Conservation (phyloP, 1,139 yeast genomes). For the Yamadazyma membranifaciens region DNA sequence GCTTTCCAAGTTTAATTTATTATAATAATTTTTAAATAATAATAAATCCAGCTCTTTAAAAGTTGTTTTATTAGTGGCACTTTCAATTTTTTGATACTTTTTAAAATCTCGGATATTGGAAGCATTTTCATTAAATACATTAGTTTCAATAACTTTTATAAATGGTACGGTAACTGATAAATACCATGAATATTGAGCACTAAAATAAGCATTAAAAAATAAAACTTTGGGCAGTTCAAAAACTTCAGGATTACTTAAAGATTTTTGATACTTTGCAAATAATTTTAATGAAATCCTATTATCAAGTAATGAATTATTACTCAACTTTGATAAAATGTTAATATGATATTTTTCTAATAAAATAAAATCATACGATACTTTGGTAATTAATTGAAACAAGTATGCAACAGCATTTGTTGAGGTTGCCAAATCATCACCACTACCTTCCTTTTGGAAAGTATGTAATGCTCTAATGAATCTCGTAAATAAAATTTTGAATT, state of each 20-base stretch:
- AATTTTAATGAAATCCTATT: slow-evolving; percentile 21
- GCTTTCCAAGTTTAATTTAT: slow-evolving; percentile 26
- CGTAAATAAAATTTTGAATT: slow-evolving; percentile 26
- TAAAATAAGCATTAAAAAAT: slow-evolving; percentile 32
- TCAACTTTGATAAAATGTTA: slow-evolving; percentile 36
- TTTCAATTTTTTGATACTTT: slow-evolving; percentile 16
- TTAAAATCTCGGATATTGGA: slow-evolving; percentile 17
- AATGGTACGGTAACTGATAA: slow-evolving; percentile 38
- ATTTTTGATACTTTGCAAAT: slow-evolving; percentile 21
- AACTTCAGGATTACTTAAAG: slow-evolving; percentile 10
- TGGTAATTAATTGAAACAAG: slow-evolving; percentile 32
- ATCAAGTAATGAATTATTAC: slow-evolving; percentile 33
- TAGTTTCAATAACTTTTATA: slow-evolving; percentile 34
- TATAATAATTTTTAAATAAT: slow-evolving; percentile 25
- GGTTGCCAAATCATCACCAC: slow-evolving; percentile 24
- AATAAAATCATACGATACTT: slow-evolving; percentile 41
- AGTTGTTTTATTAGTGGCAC: slow-evolving; percentile 15
- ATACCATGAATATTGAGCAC: slow-evolving; percentile 41
- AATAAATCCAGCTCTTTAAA: slow-evolving; percentile 27
- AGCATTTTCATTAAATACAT: slow-evolving; percentile 28
- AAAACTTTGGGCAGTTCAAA: slow-evolving; percentile 29
- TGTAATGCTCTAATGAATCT: slow-evolving; percentile 28
- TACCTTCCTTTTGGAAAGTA: slow-evolving; percentile 28
- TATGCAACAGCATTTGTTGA: slow-evolving; percentile 18
- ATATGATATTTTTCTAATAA: slow-evolving; percentile 42